These are phyloP conservation scores for Auricularia auricula-judae DNA, from an alignment of 768 basidiomycete species.

Conservation along the genomic window DNA sequence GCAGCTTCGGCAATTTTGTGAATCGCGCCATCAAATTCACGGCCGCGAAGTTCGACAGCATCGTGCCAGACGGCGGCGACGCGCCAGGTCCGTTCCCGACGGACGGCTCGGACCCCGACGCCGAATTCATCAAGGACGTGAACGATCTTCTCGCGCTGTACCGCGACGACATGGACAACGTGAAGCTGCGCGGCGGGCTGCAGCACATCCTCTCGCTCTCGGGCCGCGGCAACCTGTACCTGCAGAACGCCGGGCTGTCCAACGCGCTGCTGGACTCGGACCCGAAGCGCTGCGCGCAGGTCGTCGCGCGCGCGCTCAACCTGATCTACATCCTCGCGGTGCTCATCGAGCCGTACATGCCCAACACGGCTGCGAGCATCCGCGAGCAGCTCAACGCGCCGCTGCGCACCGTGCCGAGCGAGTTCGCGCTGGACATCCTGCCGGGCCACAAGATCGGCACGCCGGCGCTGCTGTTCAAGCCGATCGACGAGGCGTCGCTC, in stretches of 20 bases:
- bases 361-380: slow-evolving; percentile 72
- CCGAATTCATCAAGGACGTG: slow-evolving; percentile 68
- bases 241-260: slow-evolving; percentile 86
- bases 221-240: slow-evolving; percentile 79
- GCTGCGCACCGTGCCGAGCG: slow-evolving; percentile 63
- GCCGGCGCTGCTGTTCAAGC: slow-evolving; percentile 86
- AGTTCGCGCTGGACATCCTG: slow-evolving; percentile 71
- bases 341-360: slow-evolving; percentile 93
- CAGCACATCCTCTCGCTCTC: slow-evolving; percentile 87
- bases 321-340: slow-evolving; percentile 84
- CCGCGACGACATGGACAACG: slow-evolving; percentile 78
- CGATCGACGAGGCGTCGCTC: slow-evolving; percentile 84
- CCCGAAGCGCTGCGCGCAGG: slow-evolving; percentile 79
- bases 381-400: slow-evolving; percentile 84
- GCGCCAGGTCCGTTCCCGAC: slow-evolving; percentile 56
- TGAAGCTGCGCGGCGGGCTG: slow-evolving; percentile 81
- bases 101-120: slow-evolving; percentile 40
- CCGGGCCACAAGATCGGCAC: slow-evolving; percentile 76
- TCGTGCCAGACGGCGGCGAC: slow-evolving; percentile 73
- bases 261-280: slow-evolving; percentile 77
- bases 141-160: slow-evolving; percentile 73
- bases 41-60: slow-evolving; percentile 66
- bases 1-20: slow-evolving; percentile 92
- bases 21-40: slow-evolving; percentile 92
- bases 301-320: slow-evolving; percentile 82